A percentile compares a stretch with the other conserved stretches of the same genome.
Conservation (phyloP, 1,284 basidiomycete species). For the Schizopora paradoxa region DNA sequence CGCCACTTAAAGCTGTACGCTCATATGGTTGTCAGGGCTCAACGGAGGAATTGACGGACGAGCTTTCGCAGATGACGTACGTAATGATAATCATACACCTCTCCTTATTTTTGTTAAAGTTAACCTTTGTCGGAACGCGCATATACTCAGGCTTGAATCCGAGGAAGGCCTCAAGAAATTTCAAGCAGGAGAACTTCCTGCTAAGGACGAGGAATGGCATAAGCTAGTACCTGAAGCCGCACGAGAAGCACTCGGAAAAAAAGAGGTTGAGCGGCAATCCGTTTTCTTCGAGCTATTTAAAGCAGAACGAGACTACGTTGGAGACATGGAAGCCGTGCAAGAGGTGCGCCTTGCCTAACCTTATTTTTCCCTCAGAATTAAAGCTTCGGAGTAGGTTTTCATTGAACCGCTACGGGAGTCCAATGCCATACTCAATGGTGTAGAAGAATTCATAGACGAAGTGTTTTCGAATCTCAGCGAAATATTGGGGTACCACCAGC, state of each 20-base stretch:
- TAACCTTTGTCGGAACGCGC: slow-evolving; percentile 15
- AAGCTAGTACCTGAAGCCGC: slow-evolving; percentile 64
- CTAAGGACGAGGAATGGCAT: slow-evolving; percentile 72
- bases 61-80: slow-evolving; percentile 52
- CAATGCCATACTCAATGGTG: slow-evolving; percentile 45
- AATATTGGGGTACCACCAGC: slow-evolving; percentile 59
- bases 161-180: slow-evolving; percentile 61
- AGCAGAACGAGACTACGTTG: slow-evolving; percentile 75
- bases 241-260: slow-evolving; percentile 58
- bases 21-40: slow-evolving; percentile 13
- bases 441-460: slow-evolving; percentile 57
- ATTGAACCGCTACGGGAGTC: slow-evolving; percentile 53
- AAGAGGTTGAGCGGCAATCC: slow-evolving; percentile 75
- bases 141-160: slow-evolving; percentile 42
- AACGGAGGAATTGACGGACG: slow-evolving; percentile 37
- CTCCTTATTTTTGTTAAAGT: too few species aligned
- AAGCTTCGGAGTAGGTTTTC: slow-evolving; percentile 46
- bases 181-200: slow-evolving; percentile 53
- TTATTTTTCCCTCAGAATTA: slow-evolving; percentile 5
- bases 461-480: slow-evolving; percentile 72
- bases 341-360: slow-evolving; percentile 40
- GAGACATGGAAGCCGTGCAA: slow-evolving; percentile 62
- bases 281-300: slow-evolving; percentile 80
- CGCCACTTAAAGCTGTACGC: background rate
- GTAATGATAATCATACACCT: slow-evolving; percentile 27